A percentile compares a stretch with the other conserved stretches of the same genome.
Evolutionary conservation across 805 yeast species (phyloP).

Genomic region (Starmerella floris): DNA sequence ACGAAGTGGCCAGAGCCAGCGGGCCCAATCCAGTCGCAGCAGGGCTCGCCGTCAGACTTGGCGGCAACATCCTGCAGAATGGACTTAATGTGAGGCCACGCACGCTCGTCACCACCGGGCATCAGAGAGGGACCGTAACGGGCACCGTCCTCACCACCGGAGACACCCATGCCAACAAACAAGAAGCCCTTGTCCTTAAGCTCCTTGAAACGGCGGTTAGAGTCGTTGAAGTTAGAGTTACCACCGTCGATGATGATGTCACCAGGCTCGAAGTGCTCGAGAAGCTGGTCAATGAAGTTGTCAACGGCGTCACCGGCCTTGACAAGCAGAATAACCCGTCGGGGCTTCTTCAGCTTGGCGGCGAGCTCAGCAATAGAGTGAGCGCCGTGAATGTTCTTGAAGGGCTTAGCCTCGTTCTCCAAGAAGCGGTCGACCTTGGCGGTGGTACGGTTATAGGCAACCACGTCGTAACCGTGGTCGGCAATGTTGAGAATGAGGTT

Average conservation of each 20-base stretch:
- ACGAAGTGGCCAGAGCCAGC: constrained; percentile 99
- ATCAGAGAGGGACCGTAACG: constrained; percentile 96
- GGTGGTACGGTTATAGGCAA: constrained; percentile 96
- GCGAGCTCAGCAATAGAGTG: constrained; percentile 79
- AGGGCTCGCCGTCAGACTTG: constrained; percentile 95
- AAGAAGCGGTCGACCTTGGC: constrained; percentile 90
- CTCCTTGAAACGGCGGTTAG: constrained; percentile 91
- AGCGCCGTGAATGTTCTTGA: constrained; percentile 86
- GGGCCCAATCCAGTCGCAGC: constrained; percentile 99
- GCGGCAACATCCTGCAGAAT: constrained; percentile 95
- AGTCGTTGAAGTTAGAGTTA: constrained; percentile 98
- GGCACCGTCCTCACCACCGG: constrained; percentile 99
- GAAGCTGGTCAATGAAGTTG: constrained; percentile 69
- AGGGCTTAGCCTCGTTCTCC: constrained; percentile 84
- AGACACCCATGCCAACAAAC: constrained; percentile 98
- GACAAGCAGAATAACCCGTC: constrained; percentile 85
- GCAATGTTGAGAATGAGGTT: constrained; percentile 95
- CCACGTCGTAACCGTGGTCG: constrained; percentile 96
- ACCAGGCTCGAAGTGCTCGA: constrained; percentile 87
- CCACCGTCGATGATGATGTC: constrained; percentile 99
- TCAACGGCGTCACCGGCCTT: constrained; percentile 97
- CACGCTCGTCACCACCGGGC: constrained; percentile 98
- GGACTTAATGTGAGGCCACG: constrained; percentile 96
- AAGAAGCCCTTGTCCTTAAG: constrained; percentile 73
- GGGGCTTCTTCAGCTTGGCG: constrained; percentile 87